Base-by-base conservation (phyloP, 306 rosid genomes). In the Alnus rubra region DNA sequence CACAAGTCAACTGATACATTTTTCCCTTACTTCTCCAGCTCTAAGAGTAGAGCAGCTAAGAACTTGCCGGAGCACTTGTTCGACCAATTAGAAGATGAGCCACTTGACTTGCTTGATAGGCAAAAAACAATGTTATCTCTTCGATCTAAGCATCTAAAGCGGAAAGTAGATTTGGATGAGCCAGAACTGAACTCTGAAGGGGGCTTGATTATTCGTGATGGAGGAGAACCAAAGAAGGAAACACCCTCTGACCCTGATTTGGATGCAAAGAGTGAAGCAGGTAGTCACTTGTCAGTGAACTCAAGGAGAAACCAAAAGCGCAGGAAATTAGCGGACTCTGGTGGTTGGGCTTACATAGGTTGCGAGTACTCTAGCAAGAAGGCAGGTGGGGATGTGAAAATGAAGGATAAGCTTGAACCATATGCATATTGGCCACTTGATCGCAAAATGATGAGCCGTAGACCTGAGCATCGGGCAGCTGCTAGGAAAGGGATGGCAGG, bases 401-500 rank as follows among this genome's bases (percentile, higher is more conserved):
- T 84, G 84, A 92, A 95, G 79, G 96, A 89, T 82, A 95, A 92
- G 73, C 92, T 95, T 47, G 98, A 95, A 77, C 98, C 98, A 2
- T 95, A 90, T n/a, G 98, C 98, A 37, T 95, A 88, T 76, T 95
- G 98, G 97, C 98, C 95, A 4, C 97, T 95, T 59, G 98, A 95
- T 83, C 90, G 98, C 54, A 95, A 95, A 82, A 89, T 95, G 98
- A 90, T 95, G 95, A 95, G 98, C 79, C 96, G 91, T 23, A 83
- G 98, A 51, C 97, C 98, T 1, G 88, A 92, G 82, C 98, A 87
- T 28, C 90, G 96, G 72, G 86, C 88, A 9, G 85, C 92, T 1
- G 98, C 98, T 11, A 91, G 90, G 60, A 95, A 89, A 83, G 98
- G 96, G 13, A 92, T 95, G 94, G 91, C 94, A 6, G 88, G 93